Conservation (phyloP, 2,329 filamentous ascomycete species). For the Nothopassalora personata region DNA sequence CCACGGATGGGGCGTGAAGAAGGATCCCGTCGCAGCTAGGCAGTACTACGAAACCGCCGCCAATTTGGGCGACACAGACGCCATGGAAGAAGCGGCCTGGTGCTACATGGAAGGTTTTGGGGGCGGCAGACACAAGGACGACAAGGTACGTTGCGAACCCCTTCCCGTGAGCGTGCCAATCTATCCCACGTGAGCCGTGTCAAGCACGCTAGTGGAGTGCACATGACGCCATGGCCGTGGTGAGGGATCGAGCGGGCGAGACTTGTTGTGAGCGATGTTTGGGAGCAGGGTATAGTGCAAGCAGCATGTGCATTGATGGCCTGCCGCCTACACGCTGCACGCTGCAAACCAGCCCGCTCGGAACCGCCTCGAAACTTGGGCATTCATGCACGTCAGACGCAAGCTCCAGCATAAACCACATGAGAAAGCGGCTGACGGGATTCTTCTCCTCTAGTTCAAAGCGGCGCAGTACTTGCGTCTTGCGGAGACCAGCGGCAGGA, state of each 20-base stretch:
- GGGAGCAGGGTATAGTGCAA: not conserved
- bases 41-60: conserved; percentile 97
- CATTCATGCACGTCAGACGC: conserved; percentile 22
- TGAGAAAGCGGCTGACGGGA: conserved; percentile 9
- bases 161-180: conserved; percentile 4
- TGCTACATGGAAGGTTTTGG: conserved; percentile 97
- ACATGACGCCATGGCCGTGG: conserved; percentile 2
- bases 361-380: conserved; percentile 19
- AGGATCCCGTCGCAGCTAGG: conserved; percentile 76
- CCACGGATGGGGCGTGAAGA: conserved; percentile 85
- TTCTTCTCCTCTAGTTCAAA: conserved; percentile 53
- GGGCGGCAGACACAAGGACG: conserved; percentile 97
- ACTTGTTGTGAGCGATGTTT: not conserved
- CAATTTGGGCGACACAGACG: conserved; percentile 92
- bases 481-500: conserved; percentile 82
- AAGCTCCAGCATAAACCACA: conserved; percentile 2
- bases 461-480: conserved; percentile 87
- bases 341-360: conserved; percentile 1
- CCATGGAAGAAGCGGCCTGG: conserved; percentile 95
- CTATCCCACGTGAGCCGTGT: conserved; percentile 12
- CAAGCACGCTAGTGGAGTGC: not conserved
- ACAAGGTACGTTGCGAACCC: conserved; percentile 70
- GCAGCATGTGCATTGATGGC: not conserved
- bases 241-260: not conserved
- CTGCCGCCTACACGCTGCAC: not conserved